Conservation (phyloP, 2,329 filamentous ascomycete species). For the Fusarium subtropicale region DNA sequence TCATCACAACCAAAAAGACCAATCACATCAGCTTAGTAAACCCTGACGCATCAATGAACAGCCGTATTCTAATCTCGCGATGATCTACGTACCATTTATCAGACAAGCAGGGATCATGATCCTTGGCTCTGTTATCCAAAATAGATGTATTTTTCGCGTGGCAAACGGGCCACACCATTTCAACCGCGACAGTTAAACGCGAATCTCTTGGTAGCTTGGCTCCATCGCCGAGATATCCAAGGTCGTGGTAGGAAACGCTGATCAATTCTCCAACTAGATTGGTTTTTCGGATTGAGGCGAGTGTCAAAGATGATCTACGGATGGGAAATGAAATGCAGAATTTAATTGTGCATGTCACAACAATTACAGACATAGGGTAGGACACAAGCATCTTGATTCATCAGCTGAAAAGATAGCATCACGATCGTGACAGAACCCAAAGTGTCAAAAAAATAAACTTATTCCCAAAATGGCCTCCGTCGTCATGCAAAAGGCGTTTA, state of each 20-base stretch:
- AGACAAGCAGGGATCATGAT: slow-evolving; percentile 6
- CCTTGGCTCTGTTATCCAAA: neutral
- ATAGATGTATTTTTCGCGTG: slow-evolving; percentile 9
- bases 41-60: neutral
- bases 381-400: too few relatives aligned
- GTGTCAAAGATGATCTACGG: neutral
- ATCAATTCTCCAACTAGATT: neutral
- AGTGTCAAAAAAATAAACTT: neutral
- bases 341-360: neutral
- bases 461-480: neutral
- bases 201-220: slow-evolving; percentile 16
- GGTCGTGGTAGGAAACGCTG: neutral
- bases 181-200: neutral
- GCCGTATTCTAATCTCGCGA: neutral
- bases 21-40: slow-evolving; percentile 6
- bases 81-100: slow-evolving; percentile 1
- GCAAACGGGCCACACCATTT: neutral
- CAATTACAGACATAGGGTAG: neutral
- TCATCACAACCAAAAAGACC: neutral
- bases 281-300: neutral
- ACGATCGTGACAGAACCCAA: neutral
- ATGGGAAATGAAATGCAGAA: neutral
- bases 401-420: slow-evolving; percentile 8
- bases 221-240: slow-evolving; percentile 2
- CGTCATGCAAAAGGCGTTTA: neutral